Conservation (phyloP, 2,329 filamentous ascomycete species). For the Bisporella sp. region DNA sequence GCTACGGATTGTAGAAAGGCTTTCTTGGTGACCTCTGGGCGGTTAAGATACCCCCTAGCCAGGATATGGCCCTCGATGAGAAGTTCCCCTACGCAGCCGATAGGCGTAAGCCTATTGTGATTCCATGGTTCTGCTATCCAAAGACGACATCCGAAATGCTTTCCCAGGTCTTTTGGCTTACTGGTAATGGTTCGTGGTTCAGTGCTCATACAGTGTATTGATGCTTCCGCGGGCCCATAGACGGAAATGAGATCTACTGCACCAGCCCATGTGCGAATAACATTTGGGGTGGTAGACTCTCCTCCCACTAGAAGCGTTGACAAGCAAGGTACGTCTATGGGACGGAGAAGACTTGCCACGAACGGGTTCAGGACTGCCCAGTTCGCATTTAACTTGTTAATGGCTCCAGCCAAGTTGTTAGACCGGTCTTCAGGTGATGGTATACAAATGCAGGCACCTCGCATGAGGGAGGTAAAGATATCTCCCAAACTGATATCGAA, state of each 20-base stretch:
- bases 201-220: too few relatives aligned
- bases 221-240: constrained; percentile 72
- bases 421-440: constrained; percentile 31
- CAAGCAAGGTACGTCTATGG: not conserved
- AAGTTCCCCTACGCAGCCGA: constrained; percentile 16
- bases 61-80: constrained; percentile 16
- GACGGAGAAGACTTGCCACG: constrained; percentile 15
- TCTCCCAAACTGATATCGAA: constrained; percentile 32
- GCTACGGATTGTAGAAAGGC: too few relatives aligned
- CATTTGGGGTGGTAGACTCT: not conserved
- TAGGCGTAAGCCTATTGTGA: constrained; percentile 8
- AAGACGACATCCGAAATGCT: not conserved
- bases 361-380: constrained; percentile 19
- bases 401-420: constrained; percentile 28
- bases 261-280: constrained; percentile 20
- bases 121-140: constrained; percentile 4
- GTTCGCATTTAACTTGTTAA: constrained; percentile 16
- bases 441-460: constrained; percentile 32
- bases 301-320: not conserved
- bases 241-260: constrained; percentile 31
- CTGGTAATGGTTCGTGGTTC: too few relatives aligned
- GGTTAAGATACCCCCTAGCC: constrained; percentile 15
- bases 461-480: constrained; percentile 24
- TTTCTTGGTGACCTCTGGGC: not conserved
- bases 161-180: too few relatives aligned